Conservation (phyloP, 352 stramenopile species). For the Globisporangium camurandrum region DNA sequence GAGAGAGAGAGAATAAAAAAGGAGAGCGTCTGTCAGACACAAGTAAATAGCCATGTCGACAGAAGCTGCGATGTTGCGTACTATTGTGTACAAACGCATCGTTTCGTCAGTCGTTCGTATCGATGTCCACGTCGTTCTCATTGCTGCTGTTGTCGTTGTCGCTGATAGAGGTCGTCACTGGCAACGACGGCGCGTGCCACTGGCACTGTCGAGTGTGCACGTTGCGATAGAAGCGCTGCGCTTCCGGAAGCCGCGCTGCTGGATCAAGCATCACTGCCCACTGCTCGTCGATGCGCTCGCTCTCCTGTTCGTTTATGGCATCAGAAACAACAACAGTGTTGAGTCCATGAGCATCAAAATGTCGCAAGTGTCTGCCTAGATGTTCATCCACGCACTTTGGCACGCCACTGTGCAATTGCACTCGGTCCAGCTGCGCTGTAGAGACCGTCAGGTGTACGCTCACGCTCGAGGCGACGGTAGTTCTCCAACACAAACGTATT, state of each 20-base stretch:
- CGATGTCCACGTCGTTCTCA: neutral
- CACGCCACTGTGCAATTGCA: slow-evolving; percentile 31
- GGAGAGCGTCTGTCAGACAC: too few species aligned
- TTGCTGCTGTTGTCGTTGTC: neutral
- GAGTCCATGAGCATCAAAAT: neutral
- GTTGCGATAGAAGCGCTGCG: slow-evolving; percentile 40
- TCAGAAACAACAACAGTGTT: neutral
- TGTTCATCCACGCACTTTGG: slow-evolving; percentile 17
- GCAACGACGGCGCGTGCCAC: slow-evolving; percentile 17
- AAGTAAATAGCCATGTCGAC: too few species aligned
- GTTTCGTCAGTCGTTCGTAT: too few species aligned
- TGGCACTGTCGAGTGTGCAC: slow-evolving; percentile 24
- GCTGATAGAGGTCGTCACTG: neutral
- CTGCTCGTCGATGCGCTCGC: slow-evolving; percentile 3
- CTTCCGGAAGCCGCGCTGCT: slow-evolving; percentile 12
- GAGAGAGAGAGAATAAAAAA: too few species aligned
- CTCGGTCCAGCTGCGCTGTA: slow-evolving; percentile 44
- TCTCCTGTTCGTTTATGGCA: neutral
- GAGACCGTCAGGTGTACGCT: slow-evolving; percentile 37
- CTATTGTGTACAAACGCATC: too few species aligned
- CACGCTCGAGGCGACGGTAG: slow-evolving; percentile 43
- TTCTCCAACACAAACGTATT: slow-evolving; percentile 54
- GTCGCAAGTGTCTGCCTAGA: neutral
- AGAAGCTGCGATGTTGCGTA: too few species aligned
- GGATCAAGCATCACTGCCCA: slow-evolving; percentile 50